These are phyloP conservation scores for Plasmodium vinckei DNA, from an alignment of 169 alveolate genomes.

Conservation along the genomic window DNA sequence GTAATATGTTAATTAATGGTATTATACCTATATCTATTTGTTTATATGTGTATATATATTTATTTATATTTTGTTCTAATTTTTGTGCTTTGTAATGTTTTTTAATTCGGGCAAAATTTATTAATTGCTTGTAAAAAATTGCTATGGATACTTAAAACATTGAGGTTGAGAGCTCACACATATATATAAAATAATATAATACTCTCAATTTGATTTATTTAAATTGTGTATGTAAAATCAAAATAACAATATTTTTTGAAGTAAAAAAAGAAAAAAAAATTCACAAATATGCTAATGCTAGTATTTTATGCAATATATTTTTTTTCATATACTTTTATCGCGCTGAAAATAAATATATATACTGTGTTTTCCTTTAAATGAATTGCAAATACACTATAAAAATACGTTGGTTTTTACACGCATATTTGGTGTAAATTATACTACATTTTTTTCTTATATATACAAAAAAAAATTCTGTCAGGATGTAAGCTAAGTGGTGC, in stretches of 20 bases:
- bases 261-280: conserved; percentile 29
- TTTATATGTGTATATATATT: conserved; percentile 13
- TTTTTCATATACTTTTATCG: conserved; percentile 9
- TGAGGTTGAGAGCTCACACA: conserved; percentile 25
- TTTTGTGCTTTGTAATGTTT: conserved; percentile 5
- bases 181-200: conserved; percentile 1
- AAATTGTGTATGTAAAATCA: neutral
- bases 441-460: conserved; percentile 9
- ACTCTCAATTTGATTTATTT: conserved; percentile 7
- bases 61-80: conserved; percentile 7
- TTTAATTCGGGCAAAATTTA: conserved; percentile 3
- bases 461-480: conserved; percentile 72
- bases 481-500: conserved; percentile 75
- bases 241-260: conserved; percentile 37
- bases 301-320: conserved; percentile 10
- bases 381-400: conserved; percentile 9
- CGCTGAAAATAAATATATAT: conserved; percentile 13
- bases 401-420: neutral
- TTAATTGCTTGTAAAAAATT: conserved; percentile 25
- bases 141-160: conserved; percentile 16
- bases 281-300: conserved; percentile 22
- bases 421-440: conserved; percentile 42
- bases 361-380: neutral
- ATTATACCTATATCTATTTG: conserved; percentile 24
- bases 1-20: conserved; percentile 13